Base-by-base conservation (phyloP, 257 asterid species). In the Plectranthus barbatus region DNA sequence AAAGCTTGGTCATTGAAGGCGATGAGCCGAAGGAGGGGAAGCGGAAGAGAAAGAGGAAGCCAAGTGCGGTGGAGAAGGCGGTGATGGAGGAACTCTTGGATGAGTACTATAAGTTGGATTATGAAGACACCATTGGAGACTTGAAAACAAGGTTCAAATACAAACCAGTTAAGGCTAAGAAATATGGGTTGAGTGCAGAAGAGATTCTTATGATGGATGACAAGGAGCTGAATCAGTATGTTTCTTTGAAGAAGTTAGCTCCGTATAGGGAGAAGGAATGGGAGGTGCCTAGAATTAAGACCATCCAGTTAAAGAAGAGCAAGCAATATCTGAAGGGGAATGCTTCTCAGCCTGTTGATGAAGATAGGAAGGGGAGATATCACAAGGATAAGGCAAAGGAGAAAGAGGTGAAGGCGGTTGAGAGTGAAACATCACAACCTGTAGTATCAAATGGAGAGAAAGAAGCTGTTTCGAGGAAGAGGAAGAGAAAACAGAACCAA, bases 91-190 rank as follows among this genome's bases (percentile, higher is more conserved):
- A 82, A 68, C 69, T 83, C 63, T 46, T 90, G 93, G 96, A 90
- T 42, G 97, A 90, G 77, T 90, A 87, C 47, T 79, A 87, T 78
- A 85, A 85, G 76, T 74, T 90, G 82, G 96, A 87, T 67, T 90
- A 85, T 65, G 97, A 90, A 70, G 97, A 77, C 56, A 82, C 90
- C 4, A 68, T 87, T 4, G 97, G 86, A 4, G 97, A 83, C 69
- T 59, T 90, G 76, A 87, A 87, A 72, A 87, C 97, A 13, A 85
- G 96, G 67, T 90, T 90, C 65, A 85, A 80, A 76, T 90, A 90
- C 80, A 85, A 26, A 67, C 48, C 81, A 37, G 95, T 90, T 10
- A 70, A 80, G 24, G 66, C 88, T 12, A 82, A 75, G 61, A 82
- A 80, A 63, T 90, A 55, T 41, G 96, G 97, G 11, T 60, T 85